Percentiles rank a stretch among this genome's conserved stretches.
Evolutionary conservation across 129 eudicot genomes (phyloP).

Genomic region (Tanacetum coccineum): DNA sequence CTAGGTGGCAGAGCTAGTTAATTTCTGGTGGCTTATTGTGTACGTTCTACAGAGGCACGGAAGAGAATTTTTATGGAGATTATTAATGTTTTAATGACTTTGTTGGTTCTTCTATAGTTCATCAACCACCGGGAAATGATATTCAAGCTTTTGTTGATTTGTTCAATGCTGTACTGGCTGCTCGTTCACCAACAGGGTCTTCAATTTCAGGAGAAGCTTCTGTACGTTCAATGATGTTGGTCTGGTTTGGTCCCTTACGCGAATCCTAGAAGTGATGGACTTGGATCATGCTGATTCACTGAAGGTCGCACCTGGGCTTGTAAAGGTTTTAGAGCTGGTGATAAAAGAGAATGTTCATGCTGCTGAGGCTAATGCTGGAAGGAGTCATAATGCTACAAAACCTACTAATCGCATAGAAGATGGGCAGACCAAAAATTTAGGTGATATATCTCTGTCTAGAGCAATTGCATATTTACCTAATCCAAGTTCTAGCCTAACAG

Average conservation of each 20-base stretch:
- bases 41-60: no score
- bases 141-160: no score
- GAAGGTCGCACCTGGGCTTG: conserved; percentile 73
- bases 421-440: conserved; percentile 39
- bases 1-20: no score
- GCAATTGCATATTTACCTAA: conserved; percentile 52
- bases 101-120: no score
- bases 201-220: no score
- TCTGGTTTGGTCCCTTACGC: conserved; percentile 64
- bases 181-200: no score
- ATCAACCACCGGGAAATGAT: no score
- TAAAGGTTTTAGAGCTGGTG: conserved; percentile 80
- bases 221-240: conserved; percentile 90
- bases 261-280: conserved; percentile 64
- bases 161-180: no score
- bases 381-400: conserved; percentile 50
- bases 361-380: conserved; percentile 55
- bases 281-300: conserved; percentile 78
- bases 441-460: conserved; percentile 39
- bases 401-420: conserved; percentile 41
- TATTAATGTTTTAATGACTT: no score
- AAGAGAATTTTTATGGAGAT: no score
- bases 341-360: conserved; percentile 90
- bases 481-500: conserved; percentile 41
- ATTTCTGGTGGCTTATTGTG: no score